A percentile compares a stretch with the other conserved stretches of the same genome.
Evolutionary conservation across 1,284 basidiomycete genomes (phyloP).

Genomic region (Tilletia horrida): DNA sequence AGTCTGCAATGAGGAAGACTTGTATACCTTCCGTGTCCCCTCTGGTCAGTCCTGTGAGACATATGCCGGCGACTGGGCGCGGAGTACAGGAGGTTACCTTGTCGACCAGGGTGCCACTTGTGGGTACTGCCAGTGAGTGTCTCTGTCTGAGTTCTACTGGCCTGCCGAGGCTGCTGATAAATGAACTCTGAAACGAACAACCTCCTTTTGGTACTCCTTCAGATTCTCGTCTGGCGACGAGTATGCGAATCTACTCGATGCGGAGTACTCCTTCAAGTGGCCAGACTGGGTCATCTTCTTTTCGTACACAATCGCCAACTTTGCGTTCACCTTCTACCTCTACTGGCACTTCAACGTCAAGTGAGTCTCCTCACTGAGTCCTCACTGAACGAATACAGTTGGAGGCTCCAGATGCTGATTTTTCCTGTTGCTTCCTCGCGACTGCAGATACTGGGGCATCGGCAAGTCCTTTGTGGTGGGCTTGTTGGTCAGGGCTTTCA

Average conservation of each 20-base stretch:
- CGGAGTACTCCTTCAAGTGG: slow-evolving; percentile 41
- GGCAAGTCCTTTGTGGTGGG: slow-evolving; percentile 2
- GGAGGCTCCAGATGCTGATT: too few species aligned
- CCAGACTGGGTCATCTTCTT: slow-evolving; percentile 36
- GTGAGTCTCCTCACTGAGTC: slow-evolving; percentile 11
- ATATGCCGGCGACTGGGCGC: slow-evolving; percentile 41
- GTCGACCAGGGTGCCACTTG: slow-evolving; percentile 32
- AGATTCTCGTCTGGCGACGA: slow-evolving; percentile 27
- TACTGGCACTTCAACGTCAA: slow-evolving; percentile 42
- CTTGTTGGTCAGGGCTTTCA: background rate
- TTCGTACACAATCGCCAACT: slow-evolving; percentile 33
- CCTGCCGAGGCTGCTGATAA: too few species aligned
- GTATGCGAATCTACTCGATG: slow-evolving; percentile 30
- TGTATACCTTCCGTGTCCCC: slow-evolving; percentile 41
- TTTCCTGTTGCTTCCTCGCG: background rate
- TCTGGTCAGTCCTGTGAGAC: slow-evolving; percentile 32
- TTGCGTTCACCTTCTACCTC: slow-evolving; percentile 27
- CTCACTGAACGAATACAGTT: slow-evolving; percentile 19
- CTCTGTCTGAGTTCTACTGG: too few species aligned
- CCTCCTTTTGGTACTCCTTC: too few species aligned
- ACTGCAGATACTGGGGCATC: background rate
- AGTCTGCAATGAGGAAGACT: slow-evolving; percentile 34
- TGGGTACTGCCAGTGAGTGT: slow-evolving; percentile 35
- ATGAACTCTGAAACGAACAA: too few species aligned
- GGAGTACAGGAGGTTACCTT: slow-evolving; percentile 31